phyloP scores from a whole-genome alignment of 1,139 yeast species.

The Waltiozyma solani region DNA sequence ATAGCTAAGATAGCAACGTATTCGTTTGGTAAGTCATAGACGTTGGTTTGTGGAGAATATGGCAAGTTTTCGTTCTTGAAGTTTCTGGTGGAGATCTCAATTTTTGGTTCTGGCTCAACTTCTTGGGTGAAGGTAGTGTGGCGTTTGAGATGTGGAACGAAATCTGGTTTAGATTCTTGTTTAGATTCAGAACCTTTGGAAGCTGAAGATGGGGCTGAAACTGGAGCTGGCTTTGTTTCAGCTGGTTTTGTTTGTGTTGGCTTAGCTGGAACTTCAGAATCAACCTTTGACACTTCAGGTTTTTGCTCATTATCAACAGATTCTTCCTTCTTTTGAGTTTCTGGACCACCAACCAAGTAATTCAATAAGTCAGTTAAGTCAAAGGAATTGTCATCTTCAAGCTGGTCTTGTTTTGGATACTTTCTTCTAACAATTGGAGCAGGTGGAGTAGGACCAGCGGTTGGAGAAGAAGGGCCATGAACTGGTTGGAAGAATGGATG shows the following conservation, averaged over 20 bases:
- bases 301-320: slow-evolving; percentile 8
- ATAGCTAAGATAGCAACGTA: slow-evolving; percentile 38
- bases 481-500: slow-evolving; percentile 2
- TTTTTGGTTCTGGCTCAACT: slow-evolving; percentile 26
- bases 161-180: slow-evolving; percentile 1
- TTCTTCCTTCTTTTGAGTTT: slow-evolving; percentile 12
- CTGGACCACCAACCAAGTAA: slow-evolving; percentile 2
- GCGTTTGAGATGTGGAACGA: slow-evolving; percentile 15
- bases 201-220: neutral
- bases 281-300: slow-evolving; percentile 1
- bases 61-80: slow-evolving; percentile 29
- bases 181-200: neutral
- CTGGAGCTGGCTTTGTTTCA: slow-evolving; percentile 2
- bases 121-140: slow-evolving; percentile 14
- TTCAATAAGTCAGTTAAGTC: slow-evolving; percentile 8
- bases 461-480: neutral
- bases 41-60: slow-evolving; percentile 45
- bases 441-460: neutral
- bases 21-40: slow-evolving; percentile 35
- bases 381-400: slow-evolving; percentile 1
- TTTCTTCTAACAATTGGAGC: neutral
- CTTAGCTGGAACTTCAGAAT: neutral
- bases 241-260: neutral
- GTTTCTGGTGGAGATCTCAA: slow-evolving; percentile 38
- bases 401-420: neutral